Conservation (phyloP, 176 grass and related monocot species). For the Cocos nucifera region DNA sequence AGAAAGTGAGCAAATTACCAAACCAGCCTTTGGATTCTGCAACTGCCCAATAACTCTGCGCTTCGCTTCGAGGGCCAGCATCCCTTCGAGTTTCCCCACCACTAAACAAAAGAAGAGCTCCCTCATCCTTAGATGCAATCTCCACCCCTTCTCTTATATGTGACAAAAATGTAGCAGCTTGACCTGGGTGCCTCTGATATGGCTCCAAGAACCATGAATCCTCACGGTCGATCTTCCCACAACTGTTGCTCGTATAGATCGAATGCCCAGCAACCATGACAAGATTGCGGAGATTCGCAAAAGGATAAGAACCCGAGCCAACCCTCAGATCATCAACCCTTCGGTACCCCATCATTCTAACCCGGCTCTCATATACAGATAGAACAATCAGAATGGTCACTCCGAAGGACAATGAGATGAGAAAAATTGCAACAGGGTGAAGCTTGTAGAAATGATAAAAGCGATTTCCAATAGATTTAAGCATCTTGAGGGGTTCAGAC, state of each 20-base stretch:
- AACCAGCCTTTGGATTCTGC: conserved; percentile 81
- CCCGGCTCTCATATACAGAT: conserved; percentile 64
- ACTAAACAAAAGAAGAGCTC: conserved; percentile 72
- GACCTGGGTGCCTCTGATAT: conserved; percentile 77
- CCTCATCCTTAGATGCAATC: conserved; percentile 38
- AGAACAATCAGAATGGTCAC: conserved; percentile 48
- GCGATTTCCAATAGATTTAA: conserved; percentile 25
- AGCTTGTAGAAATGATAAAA: conserved; percentile 49
- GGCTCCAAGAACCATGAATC: conserved; percentile 81
- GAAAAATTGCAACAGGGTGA: conserved; percentile 52
- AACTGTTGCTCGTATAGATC: conserved; percentile 61
- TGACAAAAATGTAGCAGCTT: conserved; percentile 69
- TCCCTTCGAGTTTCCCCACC: conserved; percentile 81
- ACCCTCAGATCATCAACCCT: conserved; percentile 11
- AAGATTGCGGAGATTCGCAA: conserved; percentile 49
- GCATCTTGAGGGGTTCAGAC: conserved; percentile 28
- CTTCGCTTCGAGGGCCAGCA: conserved; percentile 78
- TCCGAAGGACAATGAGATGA: conserved; percentile 51
- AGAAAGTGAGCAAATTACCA: conserved; percentile 29
- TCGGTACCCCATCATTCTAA: conserved; percentile 39
- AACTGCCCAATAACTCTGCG: conserved; percentile 88
- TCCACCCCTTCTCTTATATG: conserved; percentile 80
- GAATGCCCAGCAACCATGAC: conserved; percentile 93
- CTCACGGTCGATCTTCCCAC: conserved; percentile 51
- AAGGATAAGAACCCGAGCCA: conserved; percentile 29